phyloP scores from a whole-genome alignment of 768 basidiomycete genomes.

The Lactarius trivialis region DNA sequence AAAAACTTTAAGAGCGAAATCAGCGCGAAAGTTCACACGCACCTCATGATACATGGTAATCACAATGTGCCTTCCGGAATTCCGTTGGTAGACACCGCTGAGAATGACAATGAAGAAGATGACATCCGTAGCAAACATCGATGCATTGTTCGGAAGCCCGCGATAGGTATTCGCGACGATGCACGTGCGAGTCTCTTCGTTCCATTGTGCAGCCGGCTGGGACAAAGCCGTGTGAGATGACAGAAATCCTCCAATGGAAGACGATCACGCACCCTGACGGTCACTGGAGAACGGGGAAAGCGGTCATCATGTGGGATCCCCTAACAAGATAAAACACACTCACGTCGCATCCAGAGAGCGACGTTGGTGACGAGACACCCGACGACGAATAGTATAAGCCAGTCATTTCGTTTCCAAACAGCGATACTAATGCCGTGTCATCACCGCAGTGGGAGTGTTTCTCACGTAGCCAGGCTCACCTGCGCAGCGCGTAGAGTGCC shows the following conservation, averaged over 20 bases:
- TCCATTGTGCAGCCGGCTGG: slow-evolving; percentile 4
- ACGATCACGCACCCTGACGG: background rate
- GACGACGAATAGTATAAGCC: slow-evolving; percentile 1
- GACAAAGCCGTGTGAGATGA: background rate
- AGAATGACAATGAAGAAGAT: slow-evolving; percentile 5
- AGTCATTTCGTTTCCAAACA: slow-evolving; percentile 11
- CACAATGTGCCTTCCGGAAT: background rate
- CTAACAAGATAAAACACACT: background rate
- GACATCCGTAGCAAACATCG: slow-evolving; percentile 5
- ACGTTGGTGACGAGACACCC: slow-evolving; percentile 7
- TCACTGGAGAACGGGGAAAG: background rate
- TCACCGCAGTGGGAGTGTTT: no score
- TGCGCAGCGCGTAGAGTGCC: slow-evolving; percentile 12
- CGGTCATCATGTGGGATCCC: background rate
- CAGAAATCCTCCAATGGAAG: background rate
- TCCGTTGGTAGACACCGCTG: slow-evolving; percentile 5
- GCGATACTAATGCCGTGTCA: slow-evolving; percentile 1
- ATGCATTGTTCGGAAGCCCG: slow-evolving; percentile 5
- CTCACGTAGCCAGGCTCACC: background rate
- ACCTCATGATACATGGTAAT: slow-evolving; percentile 9
- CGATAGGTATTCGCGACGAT: background rate
- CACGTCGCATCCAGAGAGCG: slow-evolving; percentile 15
- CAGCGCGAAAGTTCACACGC: background rate
- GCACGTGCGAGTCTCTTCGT: slow-evolving; percentile 3
- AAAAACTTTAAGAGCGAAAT: background rate